Percentiles rank a stretch among this genome's conserved stretches.
phyloP scores from a whole-genome alignment of 371 early-diverging fungal genomes.

The Actinomucor elegans region DNA sequence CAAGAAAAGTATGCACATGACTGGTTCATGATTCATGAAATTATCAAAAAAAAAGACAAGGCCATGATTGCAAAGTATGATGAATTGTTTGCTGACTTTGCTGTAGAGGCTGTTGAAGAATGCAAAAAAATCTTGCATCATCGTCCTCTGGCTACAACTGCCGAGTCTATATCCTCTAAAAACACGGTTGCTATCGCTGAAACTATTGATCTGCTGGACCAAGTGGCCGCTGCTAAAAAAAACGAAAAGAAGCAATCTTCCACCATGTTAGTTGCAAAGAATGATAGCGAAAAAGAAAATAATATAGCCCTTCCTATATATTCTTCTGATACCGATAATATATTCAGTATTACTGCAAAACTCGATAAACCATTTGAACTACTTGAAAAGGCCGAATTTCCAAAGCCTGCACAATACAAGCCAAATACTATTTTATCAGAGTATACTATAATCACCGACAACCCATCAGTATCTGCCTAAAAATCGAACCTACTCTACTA shows the following conservation, averaged over 20 bases:
- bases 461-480: too few relatives aligned
- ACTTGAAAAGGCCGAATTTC: not conserved
- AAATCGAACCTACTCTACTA: too few relatives aligned
- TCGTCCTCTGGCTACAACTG: not conserved
- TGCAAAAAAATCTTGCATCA: not conserved
- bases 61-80: constrained; percentile 26
- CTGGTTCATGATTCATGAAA: constrained; percentile 43
- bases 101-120: constrained; percentile 15
- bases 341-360: not conserved
- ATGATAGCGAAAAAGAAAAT: not conserved
- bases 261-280: too few relatives aligned
- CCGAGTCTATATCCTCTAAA: not conserved
- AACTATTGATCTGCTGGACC: not conserved
- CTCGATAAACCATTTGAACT: not conserved
- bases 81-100: constrained; percentile 27
- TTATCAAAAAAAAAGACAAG: constrained; percentile 34
- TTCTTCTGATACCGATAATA: too few relatives aligned
- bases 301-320: too few relatives aligned
- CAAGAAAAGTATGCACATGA: constrained; percentile 38
- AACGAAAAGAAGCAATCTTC: not conserved
- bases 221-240: not conserved
- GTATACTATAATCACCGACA: constrained; percentile 1
- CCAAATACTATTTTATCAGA: constrained; percentile 14
- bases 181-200: not conserved
- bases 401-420: not conserved